phyloP scores from a whole-genome alignment of 441 rosid species.

The Sinapis alba region DNA sequence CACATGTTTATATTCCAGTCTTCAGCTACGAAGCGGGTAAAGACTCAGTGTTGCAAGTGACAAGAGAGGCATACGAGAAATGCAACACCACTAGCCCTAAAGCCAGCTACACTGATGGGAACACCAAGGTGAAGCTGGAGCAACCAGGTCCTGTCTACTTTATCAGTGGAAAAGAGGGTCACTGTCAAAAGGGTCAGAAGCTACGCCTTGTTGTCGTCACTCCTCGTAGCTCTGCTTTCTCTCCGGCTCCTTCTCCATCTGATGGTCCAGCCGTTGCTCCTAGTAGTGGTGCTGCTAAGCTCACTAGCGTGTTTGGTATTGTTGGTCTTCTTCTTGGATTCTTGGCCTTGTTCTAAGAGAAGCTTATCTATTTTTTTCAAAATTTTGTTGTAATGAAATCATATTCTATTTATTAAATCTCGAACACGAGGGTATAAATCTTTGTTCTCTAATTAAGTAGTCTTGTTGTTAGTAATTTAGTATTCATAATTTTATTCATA shows the following conservation, averaged over 20 bases:
- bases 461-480: constrained; percentile 11
- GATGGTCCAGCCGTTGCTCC: constrained; percentile 75
- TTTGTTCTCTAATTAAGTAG: background rate
- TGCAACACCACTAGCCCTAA: constrained; percentile 73
- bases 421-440: constrained; percentile 5
- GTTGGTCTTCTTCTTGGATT: constrained; percentile 35
- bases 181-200: constrained; percentile 86
- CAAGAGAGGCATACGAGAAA: constrained; percentile 56
- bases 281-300: constrained; percentile 37
- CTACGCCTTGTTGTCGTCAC: constrained; percentile 62
- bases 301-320: constrained; percentile 13
- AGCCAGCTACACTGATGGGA: constrained; percentile 65
- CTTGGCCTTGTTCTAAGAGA: constrained; percentile 18
- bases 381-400: background rate
- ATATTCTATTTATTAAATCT: constrained; percentile 20
- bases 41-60: constrained; percentile 84
- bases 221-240: constrained; percentile 45
- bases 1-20: constrained; percentile 43
- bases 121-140: constrained; percentile 67
- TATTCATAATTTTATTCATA: background rate
- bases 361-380: background rate
- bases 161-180: constrained; percentile 81
- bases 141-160: constrained; percentile 69
- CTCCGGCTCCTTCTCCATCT: constrained; percentile 84
- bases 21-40: constrained; percentile 70